Evolutionary conservation across 2,329 filamentous ascomycete genomes (phyloP), one percentile per base, ranked within the genome.

Genomic region (Trichoderma pleuroti): DNA sequence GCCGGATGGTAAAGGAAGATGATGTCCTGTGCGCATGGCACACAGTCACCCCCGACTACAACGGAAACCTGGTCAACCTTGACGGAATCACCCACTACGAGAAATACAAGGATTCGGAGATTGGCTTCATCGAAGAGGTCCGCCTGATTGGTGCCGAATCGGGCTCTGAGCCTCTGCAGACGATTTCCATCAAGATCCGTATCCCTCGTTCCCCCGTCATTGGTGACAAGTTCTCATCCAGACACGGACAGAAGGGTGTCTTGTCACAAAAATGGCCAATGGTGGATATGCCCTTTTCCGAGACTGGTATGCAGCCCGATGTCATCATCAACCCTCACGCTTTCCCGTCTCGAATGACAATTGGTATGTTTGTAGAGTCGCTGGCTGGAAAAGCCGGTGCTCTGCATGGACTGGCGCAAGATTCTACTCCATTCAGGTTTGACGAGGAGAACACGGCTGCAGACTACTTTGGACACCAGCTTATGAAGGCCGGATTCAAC

Each of bases 321-420:
- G 87, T 97, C 77, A 99, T 99, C 82, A 99, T 99, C 86, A 99
- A 99, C 84, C 96, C 96, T 52, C 96, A 99, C 86, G 96, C 96
- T 78, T 99, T 99, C 87, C 96, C 96, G 9, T 98, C 95, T 59
- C 94, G 96, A 82, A 99, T 99, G 96, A 99, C 96, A 24, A 99
- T 99, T 79, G 96, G 96, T 78, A 98, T 98, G 93, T 98, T 99
- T 82, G 90, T 99, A 78, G 96, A 99, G 84, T 98, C 94, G 6
- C 87, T 99, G 66, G 96, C 96, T 11, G 96, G 96, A 72, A 99
- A 99, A 84, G 90, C 95, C 11, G 96, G 96, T 60, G 93, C 95
- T 16, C 87, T 99, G 42, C 96, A 99, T 80, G 96, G 96, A 60
- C 86, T 98, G n/a, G 93, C 96, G 0, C 96, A 98, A 81, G 96